phyloP scores from a whole-genome alignment of 177 flowering plant genomes.

The Vitis hybrid region DNA sequence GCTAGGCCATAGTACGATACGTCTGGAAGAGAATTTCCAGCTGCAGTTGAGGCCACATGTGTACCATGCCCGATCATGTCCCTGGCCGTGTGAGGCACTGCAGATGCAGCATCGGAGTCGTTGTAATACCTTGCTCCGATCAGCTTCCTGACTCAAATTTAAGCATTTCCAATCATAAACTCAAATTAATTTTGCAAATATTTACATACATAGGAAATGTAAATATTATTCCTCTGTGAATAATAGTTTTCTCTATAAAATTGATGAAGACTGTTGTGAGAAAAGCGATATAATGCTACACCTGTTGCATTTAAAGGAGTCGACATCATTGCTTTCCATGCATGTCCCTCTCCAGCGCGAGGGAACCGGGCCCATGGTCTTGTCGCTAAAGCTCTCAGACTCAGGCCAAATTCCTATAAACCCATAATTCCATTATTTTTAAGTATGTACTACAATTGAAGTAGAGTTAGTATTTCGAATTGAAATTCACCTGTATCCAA shows the following conservation, averaged over 20 bases:
- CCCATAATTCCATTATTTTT: not conserved
- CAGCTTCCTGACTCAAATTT: slow-evolving; percentile 35
- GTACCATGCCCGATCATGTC: slow-evolving; percentile 72
- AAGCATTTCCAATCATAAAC: not conserved
- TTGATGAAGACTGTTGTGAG: too few species aligned
- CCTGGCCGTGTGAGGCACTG: slow-evolving; percentile 20
- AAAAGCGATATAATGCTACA: slow-evolving; percentile 1
- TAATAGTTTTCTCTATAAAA: too few species aligned
- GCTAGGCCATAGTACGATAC: slow-evolving; percentile 78
- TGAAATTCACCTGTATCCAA: slow-evolving; percentile 55
- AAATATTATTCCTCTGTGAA: too few species aligned
- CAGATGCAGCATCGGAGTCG: not conserved
- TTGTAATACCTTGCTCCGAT: slow-evolving; percentile 73
- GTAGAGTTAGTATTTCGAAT: not conserved
- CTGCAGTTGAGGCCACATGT: slow-evolving; percentile 76
- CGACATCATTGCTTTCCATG: slow-evolving; percentile 43
- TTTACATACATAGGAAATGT: too few species aligned
- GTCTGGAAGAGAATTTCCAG: slow-evolving; percentile 39
- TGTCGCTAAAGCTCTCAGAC: slow-evolving; percentile 64
- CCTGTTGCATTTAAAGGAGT: slow-evolving; percentile 66
- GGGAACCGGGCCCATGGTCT: slow-evolving; percentile 62
- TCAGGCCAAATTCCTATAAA: slow-evolving; percentile 80
- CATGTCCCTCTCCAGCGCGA: slow-evolving; percentile 73
- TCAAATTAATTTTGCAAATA: not conserved
- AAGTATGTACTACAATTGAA: not conserved